Percentiles rank a stretch among this genome's conserved stretches.
Evolutionary conservation across 495 filamentous ascomycete species (phyloP).

Genomic region (Annulohypoxylon nitens): DNA sequence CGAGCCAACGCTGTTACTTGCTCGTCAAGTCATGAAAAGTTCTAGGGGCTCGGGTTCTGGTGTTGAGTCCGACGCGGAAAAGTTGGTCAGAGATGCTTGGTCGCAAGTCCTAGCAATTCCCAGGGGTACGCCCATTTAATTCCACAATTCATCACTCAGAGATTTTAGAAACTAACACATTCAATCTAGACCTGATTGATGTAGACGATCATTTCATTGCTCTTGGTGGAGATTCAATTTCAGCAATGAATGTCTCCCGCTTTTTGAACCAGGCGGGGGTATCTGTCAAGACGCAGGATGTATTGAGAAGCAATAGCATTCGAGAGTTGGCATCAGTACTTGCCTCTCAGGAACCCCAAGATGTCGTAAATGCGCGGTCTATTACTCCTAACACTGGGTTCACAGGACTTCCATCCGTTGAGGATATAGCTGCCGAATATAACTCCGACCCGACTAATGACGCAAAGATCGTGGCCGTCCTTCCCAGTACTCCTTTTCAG

Average conservation of each 20-base stretch:
- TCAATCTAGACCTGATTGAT: background rate
- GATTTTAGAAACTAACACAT: background rate
- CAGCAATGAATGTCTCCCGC: background rate
- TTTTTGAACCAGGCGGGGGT: background rate
- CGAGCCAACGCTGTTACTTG: background rate
- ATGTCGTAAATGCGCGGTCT: background rate
- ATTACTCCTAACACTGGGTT: background rate
- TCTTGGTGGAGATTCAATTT: background rate
- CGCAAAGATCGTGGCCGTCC: background rate
- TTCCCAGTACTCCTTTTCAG: background rate
- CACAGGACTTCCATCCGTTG: background rate
- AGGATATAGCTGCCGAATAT: background rate
- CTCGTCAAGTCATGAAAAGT: background rate
- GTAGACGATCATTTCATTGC: background rate
- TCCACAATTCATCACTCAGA: background rate
- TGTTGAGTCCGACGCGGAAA: background rate
- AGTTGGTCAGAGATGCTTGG: background rate
- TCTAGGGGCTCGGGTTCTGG: background rate
- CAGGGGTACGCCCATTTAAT: background rate
- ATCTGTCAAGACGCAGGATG: background rate
- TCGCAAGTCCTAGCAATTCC: background rate
- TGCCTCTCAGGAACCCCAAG: background rate
- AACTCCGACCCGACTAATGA: background rate
- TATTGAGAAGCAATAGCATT: background rate
- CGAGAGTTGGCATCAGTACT: background rate